Conservation (phyloP, 768 basidiomycete species). For the Russula griseocarnosa region DNA sequence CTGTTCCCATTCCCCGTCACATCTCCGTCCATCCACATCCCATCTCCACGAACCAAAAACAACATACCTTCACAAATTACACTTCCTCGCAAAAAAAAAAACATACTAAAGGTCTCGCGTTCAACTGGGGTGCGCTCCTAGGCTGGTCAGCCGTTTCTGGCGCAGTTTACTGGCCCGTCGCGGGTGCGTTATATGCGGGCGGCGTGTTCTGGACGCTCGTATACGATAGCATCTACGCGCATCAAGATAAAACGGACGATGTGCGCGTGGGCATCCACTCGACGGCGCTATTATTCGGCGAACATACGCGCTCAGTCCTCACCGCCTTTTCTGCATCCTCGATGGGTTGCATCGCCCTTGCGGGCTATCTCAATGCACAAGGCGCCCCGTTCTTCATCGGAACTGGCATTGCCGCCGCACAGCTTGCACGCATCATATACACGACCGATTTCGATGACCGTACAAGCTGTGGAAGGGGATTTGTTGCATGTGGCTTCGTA, state of each 20-base stretch:
- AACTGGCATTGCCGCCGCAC: conserved; percentile 63
- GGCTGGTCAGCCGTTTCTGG: conserved; percentile 96
- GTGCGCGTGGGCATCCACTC: conserved; percentile 84
- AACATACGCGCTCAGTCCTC: conserved; percentile 70
- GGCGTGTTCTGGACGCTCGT: conserved; percentile 92
- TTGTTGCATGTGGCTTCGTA: conserved; percentile 81
- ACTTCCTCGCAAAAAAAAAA: neutral
- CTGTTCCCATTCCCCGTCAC: neutral
- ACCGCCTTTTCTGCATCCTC: conserved; percentile 67
- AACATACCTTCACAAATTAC: neutral
- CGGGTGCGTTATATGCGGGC: conserved; percentile 84
- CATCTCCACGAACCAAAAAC: neutral
- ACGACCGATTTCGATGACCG: conserved; percentile 72
- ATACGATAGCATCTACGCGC: conserved; percentile 97
- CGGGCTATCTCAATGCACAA: conserved; percentile 77
- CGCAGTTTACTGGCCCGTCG: conserved; percentile 72
- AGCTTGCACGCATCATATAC: conserved; percentile 73
- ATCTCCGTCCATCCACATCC: too few species aligned
- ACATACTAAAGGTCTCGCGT: conserved; percentile 66
- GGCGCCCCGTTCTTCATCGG: conserved; percentile 78
- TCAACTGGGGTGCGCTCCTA: conserved; percentile 95
- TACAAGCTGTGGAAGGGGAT: conserved; percentile 85
- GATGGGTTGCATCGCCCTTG: conserved; percentile 67
- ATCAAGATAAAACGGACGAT: conserved; percentile 97
- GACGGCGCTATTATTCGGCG: conserved; percentile 88